Conservation (phyloP, 768 basidiomycete genomes). For the Lactarius pseudohatsudake region DNA sequence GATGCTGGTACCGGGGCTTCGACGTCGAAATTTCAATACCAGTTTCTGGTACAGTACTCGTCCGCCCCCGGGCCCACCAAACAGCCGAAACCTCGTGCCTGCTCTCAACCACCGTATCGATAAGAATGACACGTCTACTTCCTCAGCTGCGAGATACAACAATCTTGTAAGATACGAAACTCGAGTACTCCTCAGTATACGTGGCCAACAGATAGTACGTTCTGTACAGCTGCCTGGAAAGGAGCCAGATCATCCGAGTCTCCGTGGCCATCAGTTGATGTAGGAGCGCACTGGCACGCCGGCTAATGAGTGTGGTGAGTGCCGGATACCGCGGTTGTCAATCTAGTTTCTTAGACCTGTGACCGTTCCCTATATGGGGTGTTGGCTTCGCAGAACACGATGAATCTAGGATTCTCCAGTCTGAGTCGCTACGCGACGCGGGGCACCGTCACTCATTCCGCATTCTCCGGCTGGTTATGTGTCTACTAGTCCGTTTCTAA, state of each 20-base stretch:
- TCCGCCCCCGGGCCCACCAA: not conserved
- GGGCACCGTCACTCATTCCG: too few relatives aligned
- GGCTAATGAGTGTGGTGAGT: not conserved
- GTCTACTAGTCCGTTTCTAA: too few relatives aligned
- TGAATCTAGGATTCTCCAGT: too few relatives aligned
- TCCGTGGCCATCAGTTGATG: not conserved
- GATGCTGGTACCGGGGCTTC: not conserved
- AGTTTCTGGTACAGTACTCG: not conserved
- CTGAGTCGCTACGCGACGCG: too few relatives aligned
- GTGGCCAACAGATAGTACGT: not conserved
- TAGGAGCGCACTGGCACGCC: not conserved
- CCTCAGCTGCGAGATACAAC: not conserved
- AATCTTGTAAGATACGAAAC: not conserved
- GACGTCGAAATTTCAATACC: not conserved
- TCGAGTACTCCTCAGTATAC: not conserved
- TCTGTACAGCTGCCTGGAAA: not conserved
- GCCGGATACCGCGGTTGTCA: not conserved
- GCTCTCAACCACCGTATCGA: not conserved
- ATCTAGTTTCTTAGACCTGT: not conserved
- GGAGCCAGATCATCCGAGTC: not conserved
- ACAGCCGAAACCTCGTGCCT: not conserved
- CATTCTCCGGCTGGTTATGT: too few relatives aligned
- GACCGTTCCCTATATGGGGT: too few relatives aligned
- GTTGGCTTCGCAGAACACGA: too few relatives aligned
- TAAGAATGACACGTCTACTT: not conserved